phyloP scores from a whole-genome alignment of 1,139 yeast genomes.

The Yamadazyma atmosphaerica region DNA sequence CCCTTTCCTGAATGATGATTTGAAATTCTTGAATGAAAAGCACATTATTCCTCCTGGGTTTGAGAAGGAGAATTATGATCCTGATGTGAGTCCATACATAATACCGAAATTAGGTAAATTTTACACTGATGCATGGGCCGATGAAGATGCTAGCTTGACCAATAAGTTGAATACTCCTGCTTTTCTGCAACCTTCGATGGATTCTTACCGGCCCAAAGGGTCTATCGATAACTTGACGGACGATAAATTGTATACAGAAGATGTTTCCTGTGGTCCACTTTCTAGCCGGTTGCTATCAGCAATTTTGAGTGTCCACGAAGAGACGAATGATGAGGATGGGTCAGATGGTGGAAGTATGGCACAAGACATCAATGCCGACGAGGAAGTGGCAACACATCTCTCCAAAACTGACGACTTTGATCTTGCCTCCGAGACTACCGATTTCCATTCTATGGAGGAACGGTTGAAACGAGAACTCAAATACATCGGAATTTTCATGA shows the following conservation, averaged over 20 bases:
- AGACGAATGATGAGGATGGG: conserved; percentile 26
- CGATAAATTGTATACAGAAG: conserved; percentile 66
- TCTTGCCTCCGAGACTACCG: conserved; percentile 40
- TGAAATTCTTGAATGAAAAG: conserved; percentile 67
- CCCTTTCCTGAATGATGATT: conserved; percentile 74
- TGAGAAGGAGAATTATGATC: conserved; percentile 54
- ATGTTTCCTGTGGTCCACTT: conserved; percentile 87
- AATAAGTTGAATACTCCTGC: conserved; percentile 42
- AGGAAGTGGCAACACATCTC: conserved; percentile 40
- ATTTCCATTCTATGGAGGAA: conserved; percentile 82
- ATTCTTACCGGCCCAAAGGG: conserved; percentile 61
- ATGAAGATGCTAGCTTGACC: conserved; percentile 62
- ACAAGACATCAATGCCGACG: conserved; percentile 22
- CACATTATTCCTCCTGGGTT: conserved; percentile 56
- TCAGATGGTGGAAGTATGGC: conserved; percentile 13
- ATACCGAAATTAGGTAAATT: conserved; percentile 85
- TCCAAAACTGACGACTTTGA: conserved; percentile 38
- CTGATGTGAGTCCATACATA: conserved; percentile 62
- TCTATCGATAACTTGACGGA: conserved; percentile 61
- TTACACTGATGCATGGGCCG: conserved; percentile 83
- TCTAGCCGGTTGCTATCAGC: conserved; percentile 86
- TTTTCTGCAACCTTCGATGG: conserved; percentile 38
- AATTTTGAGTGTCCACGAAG: conserved; percentile 57
- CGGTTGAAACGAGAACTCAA: conserved; percentile 82
- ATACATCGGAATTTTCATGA: conserved; percentile 88